These are phyloP conservation scores for Pterulicium gracile DNA, from an alignment of 1,284 basidiomycete genomes.

Conservation along the genomic window DNA sequence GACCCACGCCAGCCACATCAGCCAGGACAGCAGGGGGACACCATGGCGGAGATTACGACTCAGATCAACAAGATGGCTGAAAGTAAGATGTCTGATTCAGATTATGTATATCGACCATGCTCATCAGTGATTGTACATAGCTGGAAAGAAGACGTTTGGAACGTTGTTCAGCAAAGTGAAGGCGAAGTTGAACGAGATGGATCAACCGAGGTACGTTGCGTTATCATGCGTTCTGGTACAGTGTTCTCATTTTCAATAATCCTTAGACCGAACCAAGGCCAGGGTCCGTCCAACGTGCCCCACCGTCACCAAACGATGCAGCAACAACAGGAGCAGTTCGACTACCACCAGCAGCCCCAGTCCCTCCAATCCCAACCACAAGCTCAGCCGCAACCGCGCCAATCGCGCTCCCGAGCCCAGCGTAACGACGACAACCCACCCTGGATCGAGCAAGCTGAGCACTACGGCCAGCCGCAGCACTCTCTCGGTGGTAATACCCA, in stretches of 20 bases:
- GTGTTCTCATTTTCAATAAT: conserved; percentile 2
- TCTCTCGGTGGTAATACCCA: too few species aligned
- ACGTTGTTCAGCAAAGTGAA: conserved; percentile 63
- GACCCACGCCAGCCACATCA: conserved; percentile 13
- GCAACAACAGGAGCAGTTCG: too few species aligned
- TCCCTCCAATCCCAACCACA: neutral
- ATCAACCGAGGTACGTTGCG: conserved; percentile 27
- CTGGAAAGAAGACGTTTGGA: conserved; percentile 67
- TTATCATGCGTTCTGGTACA: neutral
- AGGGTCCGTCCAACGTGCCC: neutral
- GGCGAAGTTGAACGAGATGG: conserved; percentile 71
- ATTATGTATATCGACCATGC: conserved; percentile 4
- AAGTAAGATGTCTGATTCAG: conserved; percentile 31
- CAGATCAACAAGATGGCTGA: conserved; percentile 67
- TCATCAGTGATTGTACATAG: conserved; percentile 22
- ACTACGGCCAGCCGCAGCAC: neutral
- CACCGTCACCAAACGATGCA: neutral
- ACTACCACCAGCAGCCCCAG: too few species aligned
- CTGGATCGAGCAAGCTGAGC: conserved; percentile 1
- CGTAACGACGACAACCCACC: neutral
- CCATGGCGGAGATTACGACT: conserved; percentile 59
- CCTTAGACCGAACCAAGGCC: neutral
- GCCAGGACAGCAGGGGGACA: conserved; percentile 26
- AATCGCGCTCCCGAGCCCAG: neutral
- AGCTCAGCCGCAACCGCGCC: neutral